Evolutionary conservation across 805 yeast genomes (phyloP).

Genomic region (Wickerhamomyces subpelliculosus): DNA sequence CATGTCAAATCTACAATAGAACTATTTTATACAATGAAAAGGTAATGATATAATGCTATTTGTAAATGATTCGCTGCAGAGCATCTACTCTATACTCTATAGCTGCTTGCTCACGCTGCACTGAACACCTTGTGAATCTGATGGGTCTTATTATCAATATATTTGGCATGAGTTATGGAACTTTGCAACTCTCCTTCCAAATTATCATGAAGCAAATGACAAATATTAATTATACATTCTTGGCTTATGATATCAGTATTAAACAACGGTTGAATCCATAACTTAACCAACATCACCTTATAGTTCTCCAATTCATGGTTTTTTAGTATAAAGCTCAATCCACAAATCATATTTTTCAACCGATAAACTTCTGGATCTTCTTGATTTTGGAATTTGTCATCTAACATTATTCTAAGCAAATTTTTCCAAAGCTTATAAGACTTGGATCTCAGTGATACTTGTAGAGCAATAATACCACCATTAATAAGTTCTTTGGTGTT

Average conservation of each 20-base stretch:
- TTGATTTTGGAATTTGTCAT: background rate
- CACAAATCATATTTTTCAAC: slow-evolving; percentile 2
- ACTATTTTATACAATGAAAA: too few species aligned
- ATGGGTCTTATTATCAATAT: background rate
- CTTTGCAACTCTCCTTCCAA: background rate
- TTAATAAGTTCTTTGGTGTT: background rate
- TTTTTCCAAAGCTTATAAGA: slow-evolving; percentile 7
- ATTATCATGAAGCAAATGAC: background rate
- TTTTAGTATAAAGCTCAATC: slow-evolving; percentile 1
- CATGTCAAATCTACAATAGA: too few species aligned
- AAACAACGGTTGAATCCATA: slow-evolving; percentile 1
- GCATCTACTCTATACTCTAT: too few species aligned
- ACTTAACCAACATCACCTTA: background rate
- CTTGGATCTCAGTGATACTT: background rate
- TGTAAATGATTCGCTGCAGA: too few species aligned
- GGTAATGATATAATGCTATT: too few species aligned
- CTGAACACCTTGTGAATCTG: background rate
- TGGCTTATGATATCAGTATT: too few species aligned
- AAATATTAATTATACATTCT: background rate
- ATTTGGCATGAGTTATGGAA: background rate
- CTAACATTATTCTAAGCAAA: slow-evolving; percentile 2
- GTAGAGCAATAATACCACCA: slow-evolving; percentile 6
- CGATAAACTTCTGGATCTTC: background rate
- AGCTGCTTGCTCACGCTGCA: background rate
- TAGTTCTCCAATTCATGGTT: background rate